phyloP scores from a whole-genome alignment of 2,329 filamentous ascomycete genomes.

The Talaromyces sp. region DNA sequence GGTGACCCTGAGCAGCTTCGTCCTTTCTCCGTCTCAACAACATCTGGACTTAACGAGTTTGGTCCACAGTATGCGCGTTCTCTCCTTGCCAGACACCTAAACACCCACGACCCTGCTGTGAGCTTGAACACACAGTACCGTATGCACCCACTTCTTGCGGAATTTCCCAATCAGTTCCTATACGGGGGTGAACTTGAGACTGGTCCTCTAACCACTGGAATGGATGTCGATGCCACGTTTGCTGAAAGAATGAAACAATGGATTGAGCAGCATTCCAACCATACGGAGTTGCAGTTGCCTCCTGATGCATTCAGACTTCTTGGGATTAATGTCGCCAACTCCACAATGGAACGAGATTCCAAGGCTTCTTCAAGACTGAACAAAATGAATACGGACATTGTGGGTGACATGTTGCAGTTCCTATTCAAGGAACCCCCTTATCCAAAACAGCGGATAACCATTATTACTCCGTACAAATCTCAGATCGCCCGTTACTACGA shows the following conservation, averaged over 20 bases:
- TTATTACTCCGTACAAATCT: not conserved
- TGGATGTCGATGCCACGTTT: not conserved
- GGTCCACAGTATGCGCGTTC: not conserved
- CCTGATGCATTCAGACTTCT: too few species aligned
- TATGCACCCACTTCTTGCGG: not conserved
- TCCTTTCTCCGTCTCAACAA: not conserved
- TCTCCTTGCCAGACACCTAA: not conserved
- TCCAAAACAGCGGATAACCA: not conserved
- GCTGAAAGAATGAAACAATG: not conserved
- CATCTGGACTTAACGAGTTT: not conserved
- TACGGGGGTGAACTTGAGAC: not conserved
- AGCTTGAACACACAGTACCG: not conserved
- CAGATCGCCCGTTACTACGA: not conserved
- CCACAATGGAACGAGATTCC: not conserved
- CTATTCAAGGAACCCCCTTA: not conserved
- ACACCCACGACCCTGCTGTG: not conserved
- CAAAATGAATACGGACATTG: not conserved
- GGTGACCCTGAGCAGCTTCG: not conserved
- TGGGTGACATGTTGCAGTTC: not conserved
- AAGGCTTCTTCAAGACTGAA: not conserved
- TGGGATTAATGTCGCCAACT: not conserved
- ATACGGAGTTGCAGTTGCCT: too few species aligned
- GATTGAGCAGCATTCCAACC: not conserved
- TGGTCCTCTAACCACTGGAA: not conserved
- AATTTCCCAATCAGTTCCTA: not conserved